phyloP scores from a whole-genome alignment of 345 rosid species.

The Melastoma malabathricum region DNA sequence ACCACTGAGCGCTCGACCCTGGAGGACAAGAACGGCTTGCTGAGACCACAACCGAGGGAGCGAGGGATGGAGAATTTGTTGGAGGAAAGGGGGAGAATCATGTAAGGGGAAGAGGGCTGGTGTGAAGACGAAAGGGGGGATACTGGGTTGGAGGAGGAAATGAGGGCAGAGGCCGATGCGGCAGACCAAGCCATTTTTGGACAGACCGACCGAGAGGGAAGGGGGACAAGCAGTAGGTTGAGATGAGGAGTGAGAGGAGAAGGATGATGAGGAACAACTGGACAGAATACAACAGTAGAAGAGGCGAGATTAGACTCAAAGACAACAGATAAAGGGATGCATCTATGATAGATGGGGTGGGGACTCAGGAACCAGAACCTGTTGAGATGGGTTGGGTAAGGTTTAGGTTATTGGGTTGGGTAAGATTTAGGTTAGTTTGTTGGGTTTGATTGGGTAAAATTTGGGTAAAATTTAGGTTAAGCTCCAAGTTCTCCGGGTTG shows the following conservation, averaged over 20 bases:
- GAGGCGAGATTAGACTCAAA: no score
- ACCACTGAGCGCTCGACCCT: conserved; percentile 30
- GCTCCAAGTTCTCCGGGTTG: no score
- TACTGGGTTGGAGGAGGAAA: conserved; percentile 38
- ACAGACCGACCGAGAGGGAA: conserved; percentile 3
- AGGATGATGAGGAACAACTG: conserved; percentile 5
- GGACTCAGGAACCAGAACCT: no score
- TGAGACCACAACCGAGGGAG: conserved; percentile 33
- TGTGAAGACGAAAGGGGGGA: conserved; percentile 21
- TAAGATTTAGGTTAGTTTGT: no score
- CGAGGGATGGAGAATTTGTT: conserved; percentile 28
- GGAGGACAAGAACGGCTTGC: conserved; percentile 34
- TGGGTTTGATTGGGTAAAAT: no score
- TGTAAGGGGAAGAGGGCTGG: conserved; percentile 19
- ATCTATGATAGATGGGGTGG: no score
- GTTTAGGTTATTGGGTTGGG: no score
- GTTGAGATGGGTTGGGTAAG: no score
- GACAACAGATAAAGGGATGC: no score
- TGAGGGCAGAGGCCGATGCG: conserved; percentile 41
- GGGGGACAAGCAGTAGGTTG: conserved; percentile 8
- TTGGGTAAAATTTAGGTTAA: no score
- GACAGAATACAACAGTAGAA: neutral
- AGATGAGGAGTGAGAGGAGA: conserved; percentile 8
- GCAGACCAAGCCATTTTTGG: conserved; percentile 57
- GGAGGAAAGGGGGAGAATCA: conserved; percentile 14